A percentile compares a stretch with the other conserved stretches of the same genome.
These are phyloP conservation scores for Ilyonectria destructans DNA, from an alignment of 2,329 filamentous ascomycete genomes.

Conservation along the genomic window DNA sequence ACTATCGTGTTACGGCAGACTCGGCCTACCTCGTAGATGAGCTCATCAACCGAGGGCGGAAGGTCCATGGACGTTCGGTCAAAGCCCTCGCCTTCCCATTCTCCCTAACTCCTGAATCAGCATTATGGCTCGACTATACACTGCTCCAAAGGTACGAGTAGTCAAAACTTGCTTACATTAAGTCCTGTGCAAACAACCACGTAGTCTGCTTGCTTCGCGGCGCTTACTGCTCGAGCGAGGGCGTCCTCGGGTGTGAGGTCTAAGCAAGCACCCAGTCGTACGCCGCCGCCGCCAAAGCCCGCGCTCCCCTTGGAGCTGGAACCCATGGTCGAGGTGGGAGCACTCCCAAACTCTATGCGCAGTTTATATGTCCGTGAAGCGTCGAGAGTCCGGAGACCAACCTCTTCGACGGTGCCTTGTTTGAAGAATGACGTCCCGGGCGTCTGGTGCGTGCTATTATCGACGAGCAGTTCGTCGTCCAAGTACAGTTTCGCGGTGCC, in stretches of 20 bases:
- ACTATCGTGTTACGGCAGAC: too few relatives aligned
- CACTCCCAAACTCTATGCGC: conserved; percentile 20
- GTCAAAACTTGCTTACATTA: too few relatives aligned
- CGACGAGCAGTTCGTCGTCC: conserved; percentile 51
- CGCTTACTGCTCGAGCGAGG: too few relatives aligned
- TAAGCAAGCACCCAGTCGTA: too few relatives aligned
- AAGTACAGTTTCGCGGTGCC: conserved; percentile 53
- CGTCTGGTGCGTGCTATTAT: conserved; percentile 48
- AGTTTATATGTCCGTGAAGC: conserved; percentile 32
- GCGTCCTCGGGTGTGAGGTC: too few relatives aligned
- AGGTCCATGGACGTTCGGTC: too few relatives aligned
- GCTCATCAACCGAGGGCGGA: too few relatives aligned
- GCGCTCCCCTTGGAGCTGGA: conserved; percentile 28
- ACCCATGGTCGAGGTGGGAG: conserved; percentile 26
- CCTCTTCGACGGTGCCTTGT: conserved; percentile 53
- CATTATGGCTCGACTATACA: too few relatives aligned
- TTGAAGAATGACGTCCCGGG: conserved; percentile 55
- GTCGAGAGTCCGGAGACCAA: conserved; percentile 20
- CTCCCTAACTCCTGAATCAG: too few relatives aligned
- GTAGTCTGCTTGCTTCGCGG: not conserved
- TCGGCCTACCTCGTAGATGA: too few relatives aligned
- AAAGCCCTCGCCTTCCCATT: too few relatives aligned
- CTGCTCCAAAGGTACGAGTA: too few relatives aligned
- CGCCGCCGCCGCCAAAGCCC: not conserved
- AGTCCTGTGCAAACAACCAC: conserved; percentile 14